Evolutionary conservation across 1,284 basidiomycete species (phyloP), one percentile per base, ranked within the genome.

Genomic region (Cryptococcus depauperatus): DNA sequence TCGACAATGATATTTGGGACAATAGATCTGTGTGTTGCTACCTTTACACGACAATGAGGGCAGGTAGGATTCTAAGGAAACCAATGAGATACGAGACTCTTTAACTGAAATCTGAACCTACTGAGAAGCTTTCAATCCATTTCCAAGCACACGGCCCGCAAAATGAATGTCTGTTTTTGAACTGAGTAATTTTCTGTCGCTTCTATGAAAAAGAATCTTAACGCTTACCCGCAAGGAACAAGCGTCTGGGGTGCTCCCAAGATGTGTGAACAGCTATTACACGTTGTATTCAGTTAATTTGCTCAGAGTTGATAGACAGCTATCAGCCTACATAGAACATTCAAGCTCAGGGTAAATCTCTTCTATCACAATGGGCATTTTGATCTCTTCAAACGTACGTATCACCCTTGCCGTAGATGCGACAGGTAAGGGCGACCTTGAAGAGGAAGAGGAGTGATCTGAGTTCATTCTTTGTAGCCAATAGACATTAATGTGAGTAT

Each of bases 291-390:
- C 32, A 33, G 32, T 18, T 33, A 25, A n/a, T n/a, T n/a, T 25
- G 21, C 18, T 13, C 35, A 19, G 23, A 21, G 19, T 25, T 5
- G 23, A 38, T 14, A 19, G 19, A 23, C 28, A 37, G 33, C 40
- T 19, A n/a, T 8, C 30, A 13, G 47, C 58, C 52, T 37, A 61
- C 58, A 64, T 59, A 34, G 58, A 55, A 46, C 62, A 64, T 35
- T 64, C 62, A 30, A 64, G 41, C 38, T 64, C 62, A 21, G 62
- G 60, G 44, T 62, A 64, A 57, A 58, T 60, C 33, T 58, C 58
- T 35, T 64, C 62, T 16, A 47, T 44, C 9, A 47, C 48, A 25
- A 63, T 49, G 4, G 52, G 47, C 11, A 58, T 54, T 23, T 52
- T 43, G 26, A 61, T 50, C 47, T 64, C 62, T 30, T 64, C 54